These are phyloP conservation scores for Torulaspora quercuum DNA, from an alignment of 805 yeast genomes.

Conservation along the genomic window DNA sequence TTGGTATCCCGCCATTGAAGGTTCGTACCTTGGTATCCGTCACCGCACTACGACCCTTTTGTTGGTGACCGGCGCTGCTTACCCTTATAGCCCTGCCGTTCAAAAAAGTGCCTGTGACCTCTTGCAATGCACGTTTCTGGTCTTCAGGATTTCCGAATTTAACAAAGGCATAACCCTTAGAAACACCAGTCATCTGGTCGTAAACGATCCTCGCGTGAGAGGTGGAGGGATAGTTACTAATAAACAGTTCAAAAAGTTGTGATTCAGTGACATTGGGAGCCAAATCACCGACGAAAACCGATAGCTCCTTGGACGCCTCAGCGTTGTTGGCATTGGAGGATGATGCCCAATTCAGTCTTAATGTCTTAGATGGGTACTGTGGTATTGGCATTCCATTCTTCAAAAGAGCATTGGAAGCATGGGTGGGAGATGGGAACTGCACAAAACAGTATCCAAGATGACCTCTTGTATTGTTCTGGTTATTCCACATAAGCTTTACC, in stretches of 20 bases:
- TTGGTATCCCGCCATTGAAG: constrained; percentile 2
- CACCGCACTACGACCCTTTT: constrained; percentile 3
- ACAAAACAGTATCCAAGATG: constrained; percentile 81
- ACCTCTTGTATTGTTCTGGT: constrained; percentile 34
- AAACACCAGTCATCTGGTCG: constrained; percentile 63
- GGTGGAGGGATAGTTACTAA: constrained; percentile 65
- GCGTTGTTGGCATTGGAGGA: constrained; percentile 7
- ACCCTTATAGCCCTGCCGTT: constrained; percentile 77
- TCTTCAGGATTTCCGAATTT: constrained; percentile 63
- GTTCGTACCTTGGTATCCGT: constrained; percentile 11
- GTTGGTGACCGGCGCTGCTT: constrained; percentile 49
- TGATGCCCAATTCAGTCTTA: constrained; percentile 81
- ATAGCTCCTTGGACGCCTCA: constrained; percentile 43
- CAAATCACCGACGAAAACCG: constrained; percentile 85
- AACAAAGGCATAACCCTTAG: constrained; percentile 90
- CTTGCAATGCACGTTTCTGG: constrained; percentile 66
- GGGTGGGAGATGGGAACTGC: constrained; percentile 58
- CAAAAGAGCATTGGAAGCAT: constrained; percentile 62
- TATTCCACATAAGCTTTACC: constrained; percentile 72
- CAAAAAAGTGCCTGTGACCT: constrained; percentile 75
- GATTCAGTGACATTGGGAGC: constrained; percentile 70
- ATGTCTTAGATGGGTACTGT: constrained; percentile 46
- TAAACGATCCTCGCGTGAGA: constrained; percentile 74
- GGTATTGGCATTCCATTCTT: constrained; percentile 71
- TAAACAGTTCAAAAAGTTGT: constrained; percentile 61